These are phyloP conservation scores for Termitomyces sp. DNA, from an alignment of 768 basidiomycete species.

Conservation along the genomic window DNA sequence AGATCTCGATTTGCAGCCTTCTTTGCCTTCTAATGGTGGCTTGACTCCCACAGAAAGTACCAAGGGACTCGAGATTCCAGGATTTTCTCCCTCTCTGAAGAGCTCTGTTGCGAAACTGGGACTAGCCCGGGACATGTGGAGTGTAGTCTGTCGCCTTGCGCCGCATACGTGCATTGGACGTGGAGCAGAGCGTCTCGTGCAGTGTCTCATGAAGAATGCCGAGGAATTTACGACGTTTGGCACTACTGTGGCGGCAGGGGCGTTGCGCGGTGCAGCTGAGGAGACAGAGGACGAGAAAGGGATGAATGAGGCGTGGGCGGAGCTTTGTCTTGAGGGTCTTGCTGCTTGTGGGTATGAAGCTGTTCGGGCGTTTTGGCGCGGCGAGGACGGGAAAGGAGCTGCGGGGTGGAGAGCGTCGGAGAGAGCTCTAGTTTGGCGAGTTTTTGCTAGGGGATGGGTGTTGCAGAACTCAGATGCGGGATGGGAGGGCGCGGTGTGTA, in stretches of 20 bases:
- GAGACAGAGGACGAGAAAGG: slow-evolving; percentile 24
- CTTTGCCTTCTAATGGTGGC: slow-evolving; percentile 7
- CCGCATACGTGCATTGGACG: slow-evolving; percentile 33
- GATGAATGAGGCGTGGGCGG: slow-evolving; percentile 52
- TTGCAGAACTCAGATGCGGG: slow-evolving; percentile 28
- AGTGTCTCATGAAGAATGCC: slow-evolving; percentile 43
- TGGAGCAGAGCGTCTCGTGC: slow-evolving; percentile 42
- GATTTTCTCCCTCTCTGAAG: slow-evolving; percentile 1
- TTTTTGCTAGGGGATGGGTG: slow-evolving; percentile 52
- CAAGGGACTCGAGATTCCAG: slow-evolving; percentile 9
- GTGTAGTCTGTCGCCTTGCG: slow-evolving; percentile 34
- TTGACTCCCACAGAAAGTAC: slow-evolving; percentile 7
- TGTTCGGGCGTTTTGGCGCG: slow-evolving; percentile 50
- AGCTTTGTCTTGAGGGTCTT: slow-evolving; percentile 50
- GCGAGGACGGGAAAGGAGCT: slow-evolving; percentile 4
- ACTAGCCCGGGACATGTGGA: slow-evolving; percentile 57
- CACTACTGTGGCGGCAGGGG: neutral
- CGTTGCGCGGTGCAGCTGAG: neutral
- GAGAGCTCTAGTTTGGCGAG: slow-evolving; percentile 50
- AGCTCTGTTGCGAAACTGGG: slow-evolving; percentile 41
- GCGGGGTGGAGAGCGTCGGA: slow-evolving; percentile 34
- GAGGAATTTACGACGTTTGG: slow-evolving; percentile 32
- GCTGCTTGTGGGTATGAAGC: slow-evolving; percentile 39
- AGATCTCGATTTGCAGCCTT: slow-evolving; percentile 30
- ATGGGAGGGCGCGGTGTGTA: slow-evolving; percentile 50